Percentiles rank a stretch among this genome's conserved stretches.
phyloP scores from a whole-genome alignment of 176 grass and related monocot genomes.

The barley (Hordeum vulgare) region MorexV3_pseudomolecules_assembly NC_058523.1:536938263-536938762 shows the following conservation, averaged over 20 bases:
- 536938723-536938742: conserved; percentile 91
- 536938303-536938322: conserved; percentile 21
- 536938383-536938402: conserved; percentile 29
- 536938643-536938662: conserved; percentile 84
- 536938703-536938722: conserved; percentile 80
- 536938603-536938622: conserved; percentile 81
- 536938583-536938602: conserved; percentile 52
- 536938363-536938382: conserved; percentile 23
- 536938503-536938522: not conserved
- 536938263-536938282: not conserved
- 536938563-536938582: conserved; percentile 50
- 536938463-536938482: conserved; percentile 19
- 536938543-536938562: conserved; percentile 14
- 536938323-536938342: conserved; percentile 15
- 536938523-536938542: not conserved
- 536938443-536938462: conserved; percentile 18
- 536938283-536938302: conserved; percentile 27
- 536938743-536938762: conserved; percentile 88
- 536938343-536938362: conserved; percentile 19
- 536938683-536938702: conserved; percentile 66
- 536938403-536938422: conserved; percentile 29
- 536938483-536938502: not conserved
- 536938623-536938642: conserved; percentile 76
- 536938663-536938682: conserved; percentile 69
- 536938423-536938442: conserved; percentile 25